Conservation (phyloP, 2,329 filamentous ascomycete species). For the Talaromyces sp. region DNA sequence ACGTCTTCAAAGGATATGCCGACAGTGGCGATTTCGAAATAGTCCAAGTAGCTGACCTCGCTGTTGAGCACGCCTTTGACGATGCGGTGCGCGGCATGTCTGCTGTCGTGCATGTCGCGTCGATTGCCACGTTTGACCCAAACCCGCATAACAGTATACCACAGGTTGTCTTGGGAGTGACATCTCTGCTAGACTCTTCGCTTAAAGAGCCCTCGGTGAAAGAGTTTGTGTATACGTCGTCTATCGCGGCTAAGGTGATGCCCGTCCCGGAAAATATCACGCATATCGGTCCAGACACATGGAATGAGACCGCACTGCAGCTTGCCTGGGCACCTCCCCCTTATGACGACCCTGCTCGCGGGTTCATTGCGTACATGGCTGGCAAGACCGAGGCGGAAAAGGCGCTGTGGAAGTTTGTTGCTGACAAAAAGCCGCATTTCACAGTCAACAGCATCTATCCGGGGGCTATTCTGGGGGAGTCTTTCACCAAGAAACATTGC, state of each 20-base stretch:
- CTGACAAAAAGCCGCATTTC: background rate
- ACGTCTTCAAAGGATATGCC: conserved; percentile 1
- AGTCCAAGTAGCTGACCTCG: background rate
- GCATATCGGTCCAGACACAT: background rate
- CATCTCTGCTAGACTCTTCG: background rate
- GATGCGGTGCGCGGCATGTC: conserved; percentile 3
- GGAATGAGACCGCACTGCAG: background rate
- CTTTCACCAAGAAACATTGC: background rate
- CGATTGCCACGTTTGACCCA: conserved; percentile 3
- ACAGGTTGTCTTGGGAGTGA: background rate
- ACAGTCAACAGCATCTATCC: background rate
- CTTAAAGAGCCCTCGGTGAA: background rate
- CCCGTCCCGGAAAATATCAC: background rate
- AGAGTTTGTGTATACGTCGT: conserved; percentile 8
- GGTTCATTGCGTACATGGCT: background rate
- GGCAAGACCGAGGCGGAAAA: conserved; percentile 4
- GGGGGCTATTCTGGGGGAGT: background rate
- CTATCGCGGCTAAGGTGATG: background rate
- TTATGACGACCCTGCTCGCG: conserved; percentile 2
- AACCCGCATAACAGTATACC: conserved; percentile 6
- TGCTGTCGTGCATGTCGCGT: conserved; percentile 3
- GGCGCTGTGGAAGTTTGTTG: conserved; percentile 3
- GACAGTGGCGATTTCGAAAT: background rate
- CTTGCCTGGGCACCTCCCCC: conserved; percentile 7
- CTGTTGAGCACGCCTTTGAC: conserved; percentile 4